Conservation (phyloP, 495 filamentous ascomycete species). For the Xanthoparmelia taractica region DNA sequence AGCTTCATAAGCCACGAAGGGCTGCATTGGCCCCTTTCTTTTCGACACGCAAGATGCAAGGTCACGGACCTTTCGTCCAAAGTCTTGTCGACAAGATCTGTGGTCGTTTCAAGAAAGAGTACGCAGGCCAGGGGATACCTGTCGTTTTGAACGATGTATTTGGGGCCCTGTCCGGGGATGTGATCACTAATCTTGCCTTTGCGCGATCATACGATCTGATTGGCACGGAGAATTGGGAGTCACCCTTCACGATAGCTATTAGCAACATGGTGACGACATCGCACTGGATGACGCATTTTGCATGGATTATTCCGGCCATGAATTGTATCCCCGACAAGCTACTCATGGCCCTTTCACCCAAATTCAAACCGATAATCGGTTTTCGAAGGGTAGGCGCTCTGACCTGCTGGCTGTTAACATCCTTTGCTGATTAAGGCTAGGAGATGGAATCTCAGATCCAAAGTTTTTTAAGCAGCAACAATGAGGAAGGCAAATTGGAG, state of each 20-base stretch:
- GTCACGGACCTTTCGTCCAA: slow-evolving; percentile 34
- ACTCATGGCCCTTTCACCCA: slow-evolving; percentile 9
- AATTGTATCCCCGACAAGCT: slow-evolving; percentile 10
- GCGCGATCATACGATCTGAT: slow-evolving; percentile 14
- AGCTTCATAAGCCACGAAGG: slow-evolving; percentile 34
- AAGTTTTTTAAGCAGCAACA: not conserved
- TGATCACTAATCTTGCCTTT: slow-evolving; percentile 18
- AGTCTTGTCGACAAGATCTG: slow-evolving; percentile 11
- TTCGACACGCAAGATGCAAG: slow-evolving; percentile 34
- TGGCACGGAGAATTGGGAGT: slow-evolving; percentile 6
- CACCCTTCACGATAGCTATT: slow-evolving; percentile 12
- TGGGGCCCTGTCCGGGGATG: slow-evolving; percentile 14
- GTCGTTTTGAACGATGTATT: slow-evolving; percentile 16
- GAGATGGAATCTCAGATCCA: slow-evolving; percentile 15
- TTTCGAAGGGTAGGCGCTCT: not conserved
- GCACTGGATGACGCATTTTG: slow-evolving; percentile 20
- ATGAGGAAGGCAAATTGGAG: not conserved
- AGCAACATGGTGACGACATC: slow-evolving; percentile 3
- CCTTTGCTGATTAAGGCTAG: slow-evolving; percentile 1
- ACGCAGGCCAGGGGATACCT: slow-evolving; percentile 5
- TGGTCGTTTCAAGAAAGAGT: slow-evolving; percentile 7
- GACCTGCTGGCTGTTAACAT: no score
- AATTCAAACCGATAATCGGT: slow-evolving; percentile 6
- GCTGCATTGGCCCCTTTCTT: slow-evolving; percentile 38
- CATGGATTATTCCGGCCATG: slow-evolving; percentile 5